Percentiles rank a stretch among this genome's conserved stretches.
Evolutionary conservation across 75 land plant species (phyloP).

Genomic region (Sequoia sempervirens): DNA sequence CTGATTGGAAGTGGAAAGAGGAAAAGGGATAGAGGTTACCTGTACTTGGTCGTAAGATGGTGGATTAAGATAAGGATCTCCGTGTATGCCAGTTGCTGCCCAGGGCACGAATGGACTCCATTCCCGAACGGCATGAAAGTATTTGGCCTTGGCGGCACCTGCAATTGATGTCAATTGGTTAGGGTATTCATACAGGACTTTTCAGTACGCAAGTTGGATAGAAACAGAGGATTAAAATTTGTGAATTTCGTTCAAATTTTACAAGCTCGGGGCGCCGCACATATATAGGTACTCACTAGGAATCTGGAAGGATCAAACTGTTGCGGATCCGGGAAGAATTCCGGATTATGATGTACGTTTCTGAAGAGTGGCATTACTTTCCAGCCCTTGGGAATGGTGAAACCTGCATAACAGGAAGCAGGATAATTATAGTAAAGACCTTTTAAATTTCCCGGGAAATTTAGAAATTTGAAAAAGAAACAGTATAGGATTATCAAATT

Average conservation of each 20-base stretch:
- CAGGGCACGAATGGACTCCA: conserved; percentile 90
- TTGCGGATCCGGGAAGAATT: conserved; percentile 56
- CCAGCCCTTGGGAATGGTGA: conserved; percentile 90
- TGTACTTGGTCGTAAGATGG: conserved; percentile 79
- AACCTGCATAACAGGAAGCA: conserved; percentile 29
- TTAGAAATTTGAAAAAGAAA: background rate
- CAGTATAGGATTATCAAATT: background rate
- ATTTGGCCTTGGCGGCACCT: conserved; percentile 82
- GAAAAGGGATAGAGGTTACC: conserved; percentile 16
- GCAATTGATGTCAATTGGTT: background rate
- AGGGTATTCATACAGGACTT: too few relatives aligned
- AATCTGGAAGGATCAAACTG: conserved; percentile 84
- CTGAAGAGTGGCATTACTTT: conserved; percentile 82
- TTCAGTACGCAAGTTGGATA: too few relatives aligned
- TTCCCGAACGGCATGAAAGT: conserved; percentile 89
- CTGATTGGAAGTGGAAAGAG: background rate
- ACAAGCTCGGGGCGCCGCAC: too few relatives aligned
- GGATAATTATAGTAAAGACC: background rate
- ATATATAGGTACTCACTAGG: conserved; percentile 34
- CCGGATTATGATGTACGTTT: conserved; percentile 76
- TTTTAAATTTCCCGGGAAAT: too few relatives aligned
- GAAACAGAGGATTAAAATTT: too few relatives aligned
- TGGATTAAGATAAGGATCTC: conserved; percentile 77
- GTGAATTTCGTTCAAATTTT: too few relatives aligned
- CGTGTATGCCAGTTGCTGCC: conserved; percentile 88